Evolutionary conservation across 1,139 yeast genomes (phyloP).

Genomic region (Saccharomycopsis crataegensis): DNA sequence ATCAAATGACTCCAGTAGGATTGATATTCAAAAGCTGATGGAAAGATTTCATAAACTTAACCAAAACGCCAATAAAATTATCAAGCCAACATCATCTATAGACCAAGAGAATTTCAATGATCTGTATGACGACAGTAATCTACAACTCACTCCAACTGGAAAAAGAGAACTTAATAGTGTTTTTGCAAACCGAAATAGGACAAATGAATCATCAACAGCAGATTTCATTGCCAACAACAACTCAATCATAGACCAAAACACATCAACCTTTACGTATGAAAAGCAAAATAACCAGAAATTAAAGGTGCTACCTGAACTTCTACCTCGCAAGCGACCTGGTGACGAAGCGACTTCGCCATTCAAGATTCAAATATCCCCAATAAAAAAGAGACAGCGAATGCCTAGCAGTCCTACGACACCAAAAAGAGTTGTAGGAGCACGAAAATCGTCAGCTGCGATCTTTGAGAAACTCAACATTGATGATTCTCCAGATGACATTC

Average conservation of each 20-base stretch:
- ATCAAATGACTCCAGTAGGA: neutral
- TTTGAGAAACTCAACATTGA: conserved; percentile 16
- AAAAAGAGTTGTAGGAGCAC: neutral
- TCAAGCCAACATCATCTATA: neutral
- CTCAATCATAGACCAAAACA: conserved; percentile 9
- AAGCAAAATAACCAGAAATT: neutral
- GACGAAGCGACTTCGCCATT: neutral
- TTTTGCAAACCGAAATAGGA: conserved; percentile 5
- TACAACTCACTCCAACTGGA: conserved; percentile 8
- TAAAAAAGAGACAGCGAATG: neutral
- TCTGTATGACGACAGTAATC: neutral
- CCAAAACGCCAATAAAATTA: neutral
- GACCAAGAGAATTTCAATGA: neutral
- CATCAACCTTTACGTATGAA: neutral
- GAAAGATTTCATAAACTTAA: too few relatives aligned
- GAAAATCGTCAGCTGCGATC: conserved; percentile 7
- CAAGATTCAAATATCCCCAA: conserved; percentile 13
- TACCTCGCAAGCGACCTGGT: neutral
- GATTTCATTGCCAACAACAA: neutral
- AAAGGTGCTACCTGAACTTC: conserved; percentile 6
- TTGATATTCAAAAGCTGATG: neutral
- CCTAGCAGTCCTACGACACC: conserved; percentile 9
- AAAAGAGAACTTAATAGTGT: conserved; percentile 10
- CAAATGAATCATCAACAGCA: neutral
- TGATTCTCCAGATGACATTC: conserved; percentile 20